Base-by-base conservation (phyloP, 768 basidiomycete species). In the Pleurotus platypus region DNA sequence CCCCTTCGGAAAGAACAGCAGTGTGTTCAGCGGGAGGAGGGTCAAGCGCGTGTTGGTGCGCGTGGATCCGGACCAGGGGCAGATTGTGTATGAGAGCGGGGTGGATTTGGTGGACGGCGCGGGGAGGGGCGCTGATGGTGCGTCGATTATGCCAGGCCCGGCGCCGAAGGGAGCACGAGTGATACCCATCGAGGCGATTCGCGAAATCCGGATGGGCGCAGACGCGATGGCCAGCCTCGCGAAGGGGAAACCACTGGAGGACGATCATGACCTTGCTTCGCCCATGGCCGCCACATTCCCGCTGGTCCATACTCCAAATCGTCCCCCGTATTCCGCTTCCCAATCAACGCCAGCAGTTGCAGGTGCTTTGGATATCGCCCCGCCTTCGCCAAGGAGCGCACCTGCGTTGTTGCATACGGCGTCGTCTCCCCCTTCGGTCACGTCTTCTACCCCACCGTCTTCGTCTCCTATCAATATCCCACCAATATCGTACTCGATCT, bases 121-220 rank as follows among this genome's bases (percentile, higher is more conserved):
- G 76, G 83, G 59, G 82, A 85, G 87, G 62, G 49, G 84, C 81
- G 30, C 47, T 40, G 46, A 56, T 22, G 22, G 53, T 57, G 43
- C 16, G 15, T 48, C 40, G 8, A 50, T 48, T 11, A 24, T 55
- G 55, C 15, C 37, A 18, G 30, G 54, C 56, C 45, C 38, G 45
- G 56, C 56, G 57, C 46, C 57, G 20, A 43, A 62, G 35, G 46
- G 55, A 46, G 39, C 47, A 37, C 16, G 47, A 38, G 26, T 47
- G 95, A 94, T 96, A 46, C 83, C 88, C 1, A 86, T 97, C 64
- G 92, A 92, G 67, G 80, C 82, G 62, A 90, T 97, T 69, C 89
- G 91, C 55, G 94, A 96, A 66, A 80, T 97, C 27, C 87, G 94
- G 13, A 78, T 85, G 0, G 90, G 87, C 12, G 65, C 79, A 4